Evolutionary conservation across 108 stramenopile species (phyloP).

Genomic region (Heterococcus sp.): DNA sequence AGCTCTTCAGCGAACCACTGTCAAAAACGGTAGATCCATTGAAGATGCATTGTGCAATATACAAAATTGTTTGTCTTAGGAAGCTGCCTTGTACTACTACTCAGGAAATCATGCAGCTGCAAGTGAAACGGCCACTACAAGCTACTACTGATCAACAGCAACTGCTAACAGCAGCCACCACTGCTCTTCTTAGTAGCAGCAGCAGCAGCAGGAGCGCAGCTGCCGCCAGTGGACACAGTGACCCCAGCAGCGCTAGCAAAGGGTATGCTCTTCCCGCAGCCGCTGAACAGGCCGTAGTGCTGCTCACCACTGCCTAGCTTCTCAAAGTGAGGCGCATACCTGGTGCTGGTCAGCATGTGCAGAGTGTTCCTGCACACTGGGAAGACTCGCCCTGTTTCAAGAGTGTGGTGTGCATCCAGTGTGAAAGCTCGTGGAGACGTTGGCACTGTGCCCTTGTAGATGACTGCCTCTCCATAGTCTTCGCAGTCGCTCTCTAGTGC

Average conservation of each 20-base stretch:
- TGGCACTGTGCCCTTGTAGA: constrained; percentile 91
- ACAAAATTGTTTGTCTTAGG: too few relatives aligned
- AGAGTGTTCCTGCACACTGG: constrained; percentile 94
- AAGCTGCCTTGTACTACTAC: too few relatives aligned
- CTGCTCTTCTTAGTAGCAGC: background rate
- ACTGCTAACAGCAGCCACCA: constrained; percentile 26
- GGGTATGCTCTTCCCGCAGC: constrained; percentile 36
- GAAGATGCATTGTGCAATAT: too few relatives aligned
- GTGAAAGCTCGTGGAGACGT: constrained; percentile 71
- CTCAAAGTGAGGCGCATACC: constrained; percentile 37
- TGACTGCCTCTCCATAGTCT: constrained; percentile 91
- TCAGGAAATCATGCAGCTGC: too few relatives aligned
- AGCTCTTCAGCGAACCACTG: too few relatives aligned
- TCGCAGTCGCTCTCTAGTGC: constrained; percentile 73
- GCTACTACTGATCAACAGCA: background rate
- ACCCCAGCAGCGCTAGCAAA: constrained; percentile 25
- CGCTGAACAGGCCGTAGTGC: constrained; percentile 36
- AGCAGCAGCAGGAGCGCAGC: constrained; percentile 1
- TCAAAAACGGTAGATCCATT: too few relatives aligned
- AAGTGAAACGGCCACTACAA: too few relatives aligned
- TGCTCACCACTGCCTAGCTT: constrained; percentile 16
- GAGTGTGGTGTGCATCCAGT: constrained; percentile 85
- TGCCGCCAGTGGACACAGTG: background rate
- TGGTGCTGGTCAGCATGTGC: constrained; percentile 69
- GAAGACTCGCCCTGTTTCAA: constrained; percentile 80